Evolutionary conservation across 805 yeast species (phyloP), one percentile per base, ranked within the genome.

Genomic region (Pichia phayaonensis): DNA sequence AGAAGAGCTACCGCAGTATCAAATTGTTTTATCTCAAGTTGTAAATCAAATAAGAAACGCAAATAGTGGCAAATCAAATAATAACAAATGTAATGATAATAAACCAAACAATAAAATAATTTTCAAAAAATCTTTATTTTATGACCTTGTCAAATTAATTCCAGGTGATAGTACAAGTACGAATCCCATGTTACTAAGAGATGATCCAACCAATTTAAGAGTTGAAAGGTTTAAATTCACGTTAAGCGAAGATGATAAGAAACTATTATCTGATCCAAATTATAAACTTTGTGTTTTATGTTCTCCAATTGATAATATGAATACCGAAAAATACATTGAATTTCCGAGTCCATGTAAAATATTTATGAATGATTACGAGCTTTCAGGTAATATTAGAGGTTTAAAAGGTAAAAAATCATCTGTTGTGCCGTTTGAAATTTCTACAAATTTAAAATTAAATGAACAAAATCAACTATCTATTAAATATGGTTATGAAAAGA

Each of bases 341-440:
- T 90, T 80, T 58, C 97, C 98, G 0, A 71, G 69, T 26, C 88
- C 87, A 6, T 69, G 83, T 44, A 95, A 86, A 60, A 69, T 90
- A 3, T 73, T 72, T 40, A 72, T 86, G 40, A 88, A 92, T 61
- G 74, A 72, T 6, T 53, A 56, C 2, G 66, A 63, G 16, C 61
- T 84, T 1, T 74, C 74, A 40, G 81, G 74, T 38, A 79, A 79
- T 52, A 77, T 82, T 2, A 78, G 82, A 49, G 97, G 97, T 0
- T 68, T 90, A 29, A 88, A 88, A 60, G 84, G 84, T 44, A 78
- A 75, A 52, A 76, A 77, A 0, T 96, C 96, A 0, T 83, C 96
- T 0, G 84, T 90, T 1, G 76, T 79, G 53, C 97, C 97, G 0
- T 90, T 88, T 0, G 86, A 90, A 63, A 57, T 92, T 41, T 85